A percentile compares a stretch with the other conserved stretches of the same genome.
Evolutionary conservation across 2,329 filamentous ascomycete species (phyloP).

Genomic region (Verticillium klebahnii): DNA sequence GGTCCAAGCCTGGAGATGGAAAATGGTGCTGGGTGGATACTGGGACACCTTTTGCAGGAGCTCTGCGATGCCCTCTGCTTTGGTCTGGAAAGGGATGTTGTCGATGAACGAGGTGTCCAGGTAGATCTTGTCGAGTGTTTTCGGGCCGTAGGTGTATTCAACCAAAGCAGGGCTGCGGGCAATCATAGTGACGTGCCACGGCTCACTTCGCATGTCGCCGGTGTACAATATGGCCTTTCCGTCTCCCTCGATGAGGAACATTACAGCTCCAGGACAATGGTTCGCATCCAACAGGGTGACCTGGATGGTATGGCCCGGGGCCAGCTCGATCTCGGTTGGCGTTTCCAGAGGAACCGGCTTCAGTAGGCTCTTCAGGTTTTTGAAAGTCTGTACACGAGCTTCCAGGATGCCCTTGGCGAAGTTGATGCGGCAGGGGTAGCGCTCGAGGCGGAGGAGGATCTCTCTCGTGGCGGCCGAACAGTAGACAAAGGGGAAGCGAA

Average conservation of each 20-base stretch:
- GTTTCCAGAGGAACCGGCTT: slow-evolving; percentile 80
- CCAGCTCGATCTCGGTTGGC: slow-evolving; percentile 70
- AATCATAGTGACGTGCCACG: slow-evolving; percentile 78
- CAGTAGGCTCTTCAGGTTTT: slow-evolving; percentile 68
- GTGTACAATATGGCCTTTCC: slow-evolving; percentile 78
- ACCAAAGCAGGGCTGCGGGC: slow-evolving; percentile 67
- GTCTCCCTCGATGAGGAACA: slow-evolving; percentile 82
- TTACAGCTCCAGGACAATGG: slow-evolving; percentile 83
- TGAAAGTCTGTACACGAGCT: slow-evolving; percentile 68
- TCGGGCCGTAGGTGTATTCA: slow-evolving; percentile 65
- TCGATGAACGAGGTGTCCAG: slow-evolving; percentile 76
- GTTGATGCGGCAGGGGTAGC: slow-evolving; percentile 75
- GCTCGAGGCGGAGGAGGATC: slow-evolving; percentile 75
- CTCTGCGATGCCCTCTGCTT: slow-evolving; percentile 72
- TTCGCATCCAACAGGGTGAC: slow-evolving; percentile 90
- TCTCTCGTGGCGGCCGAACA: slow-evolving; percentile 81
- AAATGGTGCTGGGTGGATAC: slow-evolving; percentile 71
- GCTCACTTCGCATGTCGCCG: slow-evolving; percentile 80
- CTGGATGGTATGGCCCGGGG: slow-evolving; percentile 61
- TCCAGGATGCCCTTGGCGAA: slow-evolving; percentile 75
- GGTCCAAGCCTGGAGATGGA: slow-evolving; percentile 86
- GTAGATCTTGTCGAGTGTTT: slow-evolving; percentile 74
- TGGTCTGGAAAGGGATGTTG: slow-evolving; percentile 46
- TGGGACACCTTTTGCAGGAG: slow-evolving; percentile 61
- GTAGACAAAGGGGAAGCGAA: slow-evolving; percentile 80